Conservation (phyloP, 495 filamentous ascomycete genomes). For the Jackrogersella multiformis region DNA sequence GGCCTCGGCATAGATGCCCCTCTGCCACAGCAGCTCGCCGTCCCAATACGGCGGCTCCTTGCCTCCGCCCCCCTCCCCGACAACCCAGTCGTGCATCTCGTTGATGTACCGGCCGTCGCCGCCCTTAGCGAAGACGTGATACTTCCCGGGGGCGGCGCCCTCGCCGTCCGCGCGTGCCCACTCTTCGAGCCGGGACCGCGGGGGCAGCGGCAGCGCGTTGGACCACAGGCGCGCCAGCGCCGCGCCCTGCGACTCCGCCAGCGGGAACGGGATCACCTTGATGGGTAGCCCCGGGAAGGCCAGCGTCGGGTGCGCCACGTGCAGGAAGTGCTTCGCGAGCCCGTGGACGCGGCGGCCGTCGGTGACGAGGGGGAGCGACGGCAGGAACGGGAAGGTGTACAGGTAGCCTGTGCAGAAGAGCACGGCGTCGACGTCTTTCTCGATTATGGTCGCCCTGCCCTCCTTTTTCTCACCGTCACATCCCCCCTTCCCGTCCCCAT, state of each 20-base stretch:
- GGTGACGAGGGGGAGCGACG: slow-evolving; percentile 65
- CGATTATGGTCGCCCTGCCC: slow-evolving; percentile 55
- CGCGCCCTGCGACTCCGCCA: slow-evolving; percentile 80
- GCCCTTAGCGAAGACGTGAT: slow-evolving; percentile 71
- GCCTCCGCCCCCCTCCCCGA: slow-evolving; percentile 43
- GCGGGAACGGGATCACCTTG: slow-evolving; percentile 83
- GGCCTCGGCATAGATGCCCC: slow-evolving; percentile 52
- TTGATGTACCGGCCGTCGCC: slow-evolving; percentile 83
- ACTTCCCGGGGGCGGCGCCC: slow-evolving; percentile 48
- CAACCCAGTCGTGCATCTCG: slow-evolving; percentile 68
- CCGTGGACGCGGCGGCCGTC: slow-evolving; percentile 74
- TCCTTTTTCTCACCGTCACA: background rate
- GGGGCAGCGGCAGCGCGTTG: slow-evolving; percentile 70
- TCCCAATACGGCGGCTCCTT: slow-evolving; percentile 76
- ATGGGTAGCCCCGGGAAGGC: slow-evolving; percentile 79
- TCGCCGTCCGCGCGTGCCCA: slow-evolving; percentile 62
- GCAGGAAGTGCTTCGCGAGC: slow-evolving; percentile 81
- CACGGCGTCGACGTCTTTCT: slow-evolving; percentile 69
- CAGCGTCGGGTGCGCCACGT: slow-evolving; percentile 77
- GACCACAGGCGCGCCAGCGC: slow-evolving; percentile 80
- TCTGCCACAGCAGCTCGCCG: slow-evolving; percentile 69
- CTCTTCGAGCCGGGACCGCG: slow-evolving; percentile 65
- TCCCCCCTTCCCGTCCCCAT: background rate
- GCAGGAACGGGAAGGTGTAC: slow-evolving; percentile 75
- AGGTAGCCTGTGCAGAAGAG: slow-evolving; percentile 82